Evolutionary conservation across 257 asterid species (phyloP).

Genomic region (Fraxinus excelsior): DNA sequence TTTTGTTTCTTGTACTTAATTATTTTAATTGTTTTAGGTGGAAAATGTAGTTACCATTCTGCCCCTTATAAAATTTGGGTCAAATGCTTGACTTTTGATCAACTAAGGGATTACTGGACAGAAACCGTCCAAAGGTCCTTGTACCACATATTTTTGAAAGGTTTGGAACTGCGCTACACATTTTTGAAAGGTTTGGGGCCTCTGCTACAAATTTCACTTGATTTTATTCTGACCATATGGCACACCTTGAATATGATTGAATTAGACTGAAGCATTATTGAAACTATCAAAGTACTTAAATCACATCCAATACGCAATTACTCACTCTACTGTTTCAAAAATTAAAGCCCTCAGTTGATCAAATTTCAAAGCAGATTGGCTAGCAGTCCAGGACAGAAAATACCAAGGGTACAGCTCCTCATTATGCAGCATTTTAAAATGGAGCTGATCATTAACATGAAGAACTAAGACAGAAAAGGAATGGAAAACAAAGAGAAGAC

Average conservation of each 20-base stretch:
- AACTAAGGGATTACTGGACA: no score
- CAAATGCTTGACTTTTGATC: no score
- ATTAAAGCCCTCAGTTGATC: constrained; percentile 12
- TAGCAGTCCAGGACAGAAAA: background rate
- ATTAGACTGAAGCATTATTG: background rate
- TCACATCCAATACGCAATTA: constrained; percentile 1
- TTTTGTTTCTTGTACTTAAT: no score
- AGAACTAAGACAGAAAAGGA: constrained; percentile 8
- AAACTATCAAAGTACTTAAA: constrained; percentile 7
- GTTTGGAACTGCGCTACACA: no score
- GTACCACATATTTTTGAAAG: no score
- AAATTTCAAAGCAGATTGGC: background rate
- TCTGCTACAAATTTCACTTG: no score
- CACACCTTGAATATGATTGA: constrained; percentile 18
- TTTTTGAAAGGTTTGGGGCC: no score
- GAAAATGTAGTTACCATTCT: no score
- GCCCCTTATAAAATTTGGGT: no score
- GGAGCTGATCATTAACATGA: constrained; percentile 12
- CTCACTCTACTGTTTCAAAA: constrained; percentile 12
- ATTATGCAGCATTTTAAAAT: background rate
- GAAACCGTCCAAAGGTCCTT: no score
- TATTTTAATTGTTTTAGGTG: no score
- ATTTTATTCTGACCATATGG: constrained; percentile 9
- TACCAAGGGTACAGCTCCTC: background rate
- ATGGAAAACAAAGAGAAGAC: constrained; percentile 4